phyloP scores from a whole-genome alignment of 2,329 filamentous ascomycete species.

The Lachnellula suecica region DNA sequence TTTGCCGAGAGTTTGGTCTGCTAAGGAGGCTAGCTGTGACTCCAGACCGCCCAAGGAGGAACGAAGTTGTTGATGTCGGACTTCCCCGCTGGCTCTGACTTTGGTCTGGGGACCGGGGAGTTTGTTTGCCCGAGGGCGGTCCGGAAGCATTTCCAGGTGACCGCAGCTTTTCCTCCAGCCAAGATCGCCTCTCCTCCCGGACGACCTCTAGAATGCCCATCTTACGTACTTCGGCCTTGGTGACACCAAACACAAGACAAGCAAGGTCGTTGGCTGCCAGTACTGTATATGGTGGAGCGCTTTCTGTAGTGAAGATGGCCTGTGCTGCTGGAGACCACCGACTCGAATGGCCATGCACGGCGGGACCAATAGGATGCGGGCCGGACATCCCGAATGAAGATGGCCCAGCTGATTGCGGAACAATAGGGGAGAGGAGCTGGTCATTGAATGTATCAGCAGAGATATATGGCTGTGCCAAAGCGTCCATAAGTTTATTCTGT shows the following conservation, averaged over 20 bases:
- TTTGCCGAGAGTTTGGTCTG: slow-evolving; percentile 63
- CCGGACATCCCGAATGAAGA: slow-evolving; percentile 32
- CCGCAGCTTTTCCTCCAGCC: slow-evolving; percentile 83
- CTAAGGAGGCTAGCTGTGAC: slow-evolving; percentile 86
- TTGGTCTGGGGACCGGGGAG: slow-evolving; percentile 17
- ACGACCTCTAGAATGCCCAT: slow-evolving; percentile 95
- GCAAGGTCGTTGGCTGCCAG: slow-evolving; percentile 94
- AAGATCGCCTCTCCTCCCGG: slow-evolving; percentile 81
- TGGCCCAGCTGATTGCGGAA: slow-evolving; percentile 34
- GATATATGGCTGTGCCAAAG: slow-evolving; percentile 72
- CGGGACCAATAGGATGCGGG: slow-evolving; percentile 45
- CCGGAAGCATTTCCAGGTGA: slow-evolving; percentile 54
- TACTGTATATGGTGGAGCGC: slow-evolving; percentile 89
- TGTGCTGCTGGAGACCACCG: slow-evolving; percentile 90
- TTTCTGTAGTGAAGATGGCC: slow-evolving; percentile 96
- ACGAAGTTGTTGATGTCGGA: slow-evolving; percentile 39
- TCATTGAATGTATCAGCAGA: slow-evolving; percentile 28
- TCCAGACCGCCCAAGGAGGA: slow-evolving; percentile 64
- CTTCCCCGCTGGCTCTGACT: slow-evolving; percentile 29
- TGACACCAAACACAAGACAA: slow-evolving; percentile 97
- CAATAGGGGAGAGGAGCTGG: slow-evolving; percentile 41
- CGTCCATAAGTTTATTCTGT: slow-evolving; percentile 82
- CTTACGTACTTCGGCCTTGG: slow-evolving; percentile 90
- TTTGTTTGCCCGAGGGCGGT: slow-evolving; percentile 19
- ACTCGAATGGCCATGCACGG: slow-evolving; percentile 83